phyloP scores from a whole-genome alignment of 331 rosid genomes.

The Rhamnella rubrinervis region DNA sequence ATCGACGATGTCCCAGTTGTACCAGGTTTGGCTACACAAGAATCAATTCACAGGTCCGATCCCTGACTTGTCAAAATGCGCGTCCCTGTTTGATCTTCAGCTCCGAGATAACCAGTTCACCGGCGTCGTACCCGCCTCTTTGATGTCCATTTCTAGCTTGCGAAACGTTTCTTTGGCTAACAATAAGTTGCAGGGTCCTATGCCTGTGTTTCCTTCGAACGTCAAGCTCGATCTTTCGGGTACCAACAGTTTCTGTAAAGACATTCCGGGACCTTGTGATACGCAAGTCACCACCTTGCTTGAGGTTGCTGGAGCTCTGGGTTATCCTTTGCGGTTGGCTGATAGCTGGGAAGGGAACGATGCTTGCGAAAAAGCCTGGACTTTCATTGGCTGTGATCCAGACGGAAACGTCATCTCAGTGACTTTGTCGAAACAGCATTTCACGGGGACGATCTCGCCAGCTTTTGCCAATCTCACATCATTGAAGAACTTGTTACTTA shows the following conservation, averaged over 20 bases:
- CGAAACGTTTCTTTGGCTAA: constrained; percentile 50
- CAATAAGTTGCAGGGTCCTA: constrained; percentile 64
- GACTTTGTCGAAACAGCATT: constrained; percentile 35
- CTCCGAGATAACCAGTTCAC: constrained; percentile 63
- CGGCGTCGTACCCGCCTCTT: constrained; percentile 54
- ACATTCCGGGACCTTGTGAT: constrained; percentile 51
- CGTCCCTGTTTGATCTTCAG: constrained; percentile 51
- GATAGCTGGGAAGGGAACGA: constrained; percentile 49
- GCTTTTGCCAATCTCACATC: constrained; percentile 58
- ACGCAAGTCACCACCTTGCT: constrained; percentile 52
- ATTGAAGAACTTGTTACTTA: constrained; percentile 46
- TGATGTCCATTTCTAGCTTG: constrained; percentile 41
- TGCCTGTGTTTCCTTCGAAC: constrained; percentile 37
- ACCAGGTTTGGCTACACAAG: constrained; percentile 69
- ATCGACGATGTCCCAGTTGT: constrained; percentile 46
- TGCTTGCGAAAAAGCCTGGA: constrained; percentile 48
- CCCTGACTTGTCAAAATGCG: constrained; percentile 56
- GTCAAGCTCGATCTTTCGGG: constrained; percentile 30
- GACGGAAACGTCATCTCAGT: constrained; percentile 33
- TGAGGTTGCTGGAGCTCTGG: constrained; percentile 47
- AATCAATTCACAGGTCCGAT: constrained; percentile 60
- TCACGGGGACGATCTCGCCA: constrained; percentile 59
- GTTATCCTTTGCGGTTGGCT: constrained; percentile 52
- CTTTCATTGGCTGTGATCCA: constrained; percentile 44
- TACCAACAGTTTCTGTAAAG: constrained; percentile 53